Evolutionary conservation across 1,139 yeast genomes (phyloP), one percentile per base, ranked within the genome.

Genomic region (Torulaspora globosa): DNA sequence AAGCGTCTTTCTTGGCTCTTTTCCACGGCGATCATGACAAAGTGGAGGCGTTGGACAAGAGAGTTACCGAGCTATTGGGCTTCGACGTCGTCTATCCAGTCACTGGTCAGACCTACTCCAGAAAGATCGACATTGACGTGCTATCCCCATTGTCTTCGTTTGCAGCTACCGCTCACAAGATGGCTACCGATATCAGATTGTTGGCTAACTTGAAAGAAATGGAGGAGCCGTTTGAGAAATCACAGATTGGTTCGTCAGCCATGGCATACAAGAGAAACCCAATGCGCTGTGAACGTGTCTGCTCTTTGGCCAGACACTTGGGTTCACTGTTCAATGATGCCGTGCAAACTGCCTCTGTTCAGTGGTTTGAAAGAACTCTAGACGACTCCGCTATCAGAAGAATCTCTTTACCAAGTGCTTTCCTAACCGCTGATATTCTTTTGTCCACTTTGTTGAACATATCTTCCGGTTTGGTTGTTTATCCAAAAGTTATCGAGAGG

Each of bases 241-340:
- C 92, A 19, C 99, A 92, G 75, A 92, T 92, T 66, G 99, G 99
- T 34, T 90, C 97, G 16, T 80, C 90, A 49, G 98, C 98, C 35
- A 92, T 92, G 99, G 99, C 99, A 24, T 92, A 92, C 76, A 92
- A 92, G 79, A 86, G 99, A 74, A 92, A 92, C 75, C 99, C 99
- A 69, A 92, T 92, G 99, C 84, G 99, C 75, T 84, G 94, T 66
- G 99, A 92, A 74, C 84, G 99, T 69, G 97, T 92, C 51, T 92
- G 99, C 73, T 92, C 98, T 21, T 78, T 94, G 58, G 81, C 97
- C 23, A 86, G 98, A 75, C 97, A 92, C 70, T 71, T 92, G 70
- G 96, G 96, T 57, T 84, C 96, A 16, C 75, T 89, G 60, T 84
- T 84, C 73, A 88, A 78, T 65, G 97, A 92, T 69, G 95, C 97